phyloP scores from a whole-genome alignment of 768 basidiomycete species.

The Podaxis mareebaensis region DNA sequence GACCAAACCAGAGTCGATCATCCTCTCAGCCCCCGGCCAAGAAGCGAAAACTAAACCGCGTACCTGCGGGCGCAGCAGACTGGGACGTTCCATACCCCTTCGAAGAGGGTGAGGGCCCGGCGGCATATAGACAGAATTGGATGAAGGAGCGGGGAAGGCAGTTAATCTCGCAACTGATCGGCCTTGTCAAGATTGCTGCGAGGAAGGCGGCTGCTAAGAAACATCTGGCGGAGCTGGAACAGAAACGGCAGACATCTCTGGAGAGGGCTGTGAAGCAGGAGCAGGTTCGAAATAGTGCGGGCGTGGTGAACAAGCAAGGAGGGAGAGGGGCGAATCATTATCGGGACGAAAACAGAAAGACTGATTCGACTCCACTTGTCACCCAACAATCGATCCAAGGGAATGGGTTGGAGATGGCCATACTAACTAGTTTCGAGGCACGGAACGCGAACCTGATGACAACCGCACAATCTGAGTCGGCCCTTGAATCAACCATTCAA shows the following conservation, averaged over 20 bases:
- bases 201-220: constrained; percentile 62
- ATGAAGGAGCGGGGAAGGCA: constrained; percentile 61
- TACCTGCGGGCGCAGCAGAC: constrained; percentile 78
- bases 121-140: constrained; percentile 66
- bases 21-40: constrained; percentile 39
- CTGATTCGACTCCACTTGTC: neutral
- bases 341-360: neutral
- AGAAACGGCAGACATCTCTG: constrained; percentile 23
- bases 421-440: neutral
- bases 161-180: constrained; percentile 60
- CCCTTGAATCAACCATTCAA: neutral
- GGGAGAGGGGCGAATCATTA: constrained; percentile 12
- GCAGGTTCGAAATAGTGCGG: neutral
- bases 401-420: neutral
- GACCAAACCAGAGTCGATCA: constrained; percentile 9
- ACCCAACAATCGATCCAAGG: neutral
- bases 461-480: neutral
- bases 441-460: neutral
- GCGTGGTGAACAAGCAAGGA: neutral
- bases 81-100: constrained; percentile 89
- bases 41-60: constrained; percentile 61
- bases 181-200: constrained; percentile 59
- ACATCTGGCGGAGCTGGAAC: constrained; percentile 26
- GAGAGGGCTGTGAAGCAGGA: constrained; percentile 13
- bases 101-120: constrained; percentile 66